Evolutionary conservation across 2,329 filamentous ascomycete species (phyloP).

Genomic region (Lasiodiplodia citricola): DNA sequence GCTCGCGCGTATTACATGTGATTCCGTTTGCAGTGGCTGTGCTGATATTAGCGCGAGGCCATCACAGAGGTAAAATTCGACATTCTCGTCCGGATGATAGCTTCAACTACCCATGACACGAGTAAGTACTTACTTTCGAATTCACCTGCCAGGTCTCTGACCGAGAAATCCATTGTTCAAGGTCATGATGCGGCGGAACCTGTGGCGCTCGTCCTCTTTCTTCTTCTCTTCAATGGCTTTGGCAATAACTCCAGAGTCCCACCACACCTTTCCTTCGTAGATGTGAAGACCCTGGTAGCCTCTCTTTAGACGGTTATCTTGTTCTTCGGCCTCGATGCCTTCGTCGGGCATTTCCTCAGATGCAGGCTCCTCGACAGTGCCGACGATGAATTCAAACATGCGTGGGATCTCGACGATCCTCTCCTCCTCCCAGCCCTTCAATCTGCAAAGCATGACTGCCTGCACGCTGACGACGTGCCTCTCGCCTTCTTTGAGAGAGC

Average conservation of each 20-base stretch:
- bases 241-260: conserved; percentile 20
- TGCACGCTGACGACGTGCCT: conserved; percentile 16
- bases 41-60: too few species aligned
- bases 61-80: too few species aligned
- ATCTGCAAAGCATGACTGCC: conserved; percentile 19
- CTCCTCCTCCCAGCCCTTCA: conserved; percentile 24
- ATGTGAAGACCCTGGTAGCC: conserved; percentile 25
- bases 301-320: not conserved
- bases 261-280: conserved; percentile 22
- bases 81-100: too few species aligned
- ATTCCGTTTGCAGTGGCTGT: not conserved
- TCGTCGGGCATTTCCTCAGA: not conserved
- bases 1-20: not conserved
- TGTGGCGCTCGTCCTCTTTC: conserved; percentile 19
- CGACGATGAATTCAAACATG: conserved; percentile 21
- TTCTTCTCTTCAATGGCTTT: conserved; percentile 11
- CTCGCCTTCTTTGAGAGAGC: not conserved
- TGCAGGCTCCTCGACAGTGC: conserved; percentile 1
- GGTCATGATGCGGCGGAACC: conserved; percentile 18
- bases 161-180: conserved; percentile 24
- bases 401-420: conserved; percentile 18
- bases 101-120: too few species aligned
- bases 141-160: conserved; percentile 6
- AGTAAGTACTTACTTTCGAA: too few species aligned
- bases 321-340: not conserved